Evolutionary conservation across 352 stramenopile genomes (phyloP).

Genomic region (Phytopythium chamaehyphon): DNA sequence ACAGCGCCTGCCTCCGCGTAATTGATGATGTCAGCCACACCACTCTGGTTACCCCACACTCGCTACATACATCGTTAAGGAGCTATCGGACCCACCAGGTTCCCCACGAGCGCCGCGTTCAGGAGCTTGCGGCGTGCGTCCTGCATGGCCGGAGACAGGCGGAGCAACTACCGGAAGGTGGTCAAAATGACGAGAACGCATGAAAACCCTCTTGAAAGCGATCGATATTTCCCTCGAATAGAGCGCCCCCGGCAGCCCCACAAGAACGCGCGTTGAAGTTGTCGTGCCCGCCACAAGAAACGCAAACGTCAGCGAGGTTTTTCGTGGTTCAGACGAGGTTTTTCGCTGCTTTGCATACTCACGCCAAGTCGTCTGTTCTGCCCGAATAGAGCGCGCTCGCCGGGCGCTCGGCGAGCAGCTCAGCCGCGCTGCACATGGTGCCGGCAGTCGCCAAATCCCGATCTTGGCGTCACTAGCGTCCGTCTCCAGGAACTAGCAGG

Average conservation of each 20-base stretch:
- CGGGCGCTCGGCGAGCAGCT: too few species aligned
- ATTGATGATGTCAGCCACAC: too few species aligned
- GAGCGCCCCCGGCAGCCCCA: too few species aligned
- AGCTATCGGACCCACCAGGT: slow-evolving; percentile 69
- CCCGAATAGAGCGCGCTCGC: neutral
- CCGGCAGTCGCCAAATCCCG: too few species aligned
- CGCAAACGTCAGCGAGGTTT: slow-evolving; percentile 2
- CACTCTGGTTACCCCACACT: too few species aligned
- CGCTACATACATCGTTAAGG: too few species aligned
- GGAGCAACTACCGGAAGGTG: neutral
- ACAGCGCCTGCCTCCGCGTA: slow-evolving; percentile 22
- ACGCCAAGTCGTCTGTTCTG: neutral
- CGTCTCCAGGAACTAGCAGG: too few species aligned
- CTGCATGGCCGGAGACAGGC: slow-evolving; percentile 21
- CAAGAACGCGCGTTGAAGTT: slow-evolving; percentile 7
- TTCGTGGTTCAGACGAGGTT: slow-evolving; percentile 1
- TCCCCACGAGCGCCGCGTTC: slow-evolving; percentile 58
- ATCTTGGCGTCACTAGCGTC: too few species aligned
- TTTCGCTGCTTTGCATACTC: slow-evolving; percentile 5
- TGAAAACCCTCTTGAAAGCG: too few species aligned
- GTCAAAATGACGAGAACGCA: too few species aligned
- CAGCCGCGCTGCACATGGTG: too few species aligned
- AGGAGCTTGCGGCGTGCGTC: slow-evolving; percentile 66
- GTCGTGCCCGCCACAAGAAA: slow-evolving; percentile 3
- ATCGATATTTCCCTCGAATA: too few species aligned